Evolutionary conservation across 306 rosid genomes (phyloP), one percentile per base, ranked within the genome.

Genomic region (Acmispon strigosus): DNA sequence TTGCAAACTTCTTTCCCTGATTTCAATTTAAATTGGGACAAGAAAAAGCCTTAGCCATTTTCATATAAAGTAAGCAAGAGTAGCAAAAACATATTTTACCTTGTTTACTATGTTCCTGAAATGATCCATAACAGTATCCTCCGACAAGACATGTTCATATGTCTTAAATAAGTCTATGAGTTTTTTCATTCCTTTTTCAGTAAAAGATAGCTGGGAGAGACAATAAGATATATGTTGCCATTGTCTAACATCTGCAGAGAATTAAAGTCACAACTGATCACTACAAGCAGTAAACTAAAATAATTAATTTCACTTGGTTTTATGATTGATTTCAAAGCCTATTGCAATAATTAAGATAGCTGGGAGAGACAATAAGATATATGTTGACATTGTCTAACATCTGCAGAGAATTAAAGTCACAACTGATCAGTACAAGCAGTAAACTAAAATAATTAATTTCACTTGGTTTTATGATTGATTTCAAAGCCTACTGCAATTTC

Each of bases 291-390:
- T 57, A 72, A 63, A 41, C 8, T 14, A 66, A 3, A 66, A 18
- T 3, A 20, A 61, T 10, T 9, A 52, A 58, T 11, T 20, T 65
- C 42, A 56, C 37, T 52, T 42, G 32, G 11, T 49, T 64, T 15
- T 47, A 20, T 7, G 57, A 55, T 27, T 57, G 42, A 73, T 45
- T 13, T 50, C 14, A 22, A 22, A 22, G 20, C 58, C 52, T 54
- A 55, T 71, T 7, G 45, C 48, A 47, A 39, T 20, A n/a, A n/a
- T n/a, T n/a, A 93, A 39, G 96, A 71, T 74, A 93, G 86, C 92
- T 90, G 97, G 74, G 98, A 90, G 24, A 93, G 97, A 81, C 98
- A 93, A 75, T 90, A 93, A 69, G 98, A 87, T 69, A 93, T 89
- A 59, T 84, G 75, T 60, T 90, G 89, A 90, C 92, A 93, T 78